phyloP scores from a whole-genome alignment of 305 asterid genomes.

The Fraxinus angustifolia region DNA sequence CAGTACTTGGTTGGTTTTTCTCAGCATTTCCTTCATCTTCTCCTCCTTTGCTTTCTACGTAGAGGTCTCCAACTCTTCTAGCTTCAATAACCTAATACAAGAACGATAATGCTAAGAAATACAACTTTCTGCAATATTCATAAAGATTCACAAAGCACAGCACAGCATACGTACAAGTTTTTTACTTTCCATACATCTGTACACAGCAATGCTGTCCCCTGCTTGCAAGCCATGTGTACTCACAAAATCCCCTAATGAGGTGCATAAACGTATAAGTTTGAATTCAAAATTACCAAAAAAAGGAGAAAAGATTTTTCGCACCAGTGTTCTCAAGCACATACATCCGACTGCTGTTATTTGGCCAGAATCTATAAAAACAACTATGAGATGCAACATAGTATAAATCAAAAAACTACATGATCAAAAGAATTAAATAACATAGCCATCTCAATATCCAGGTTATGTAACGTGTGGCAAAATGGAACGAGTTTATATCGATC shows the following conservation, averaged over 20 bases:
- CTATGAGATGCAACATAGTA: background rate
- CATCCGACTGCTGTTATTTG: slow-evolving; percentile 89
- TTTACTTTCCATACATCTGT: slow-evolving; percentile 50
- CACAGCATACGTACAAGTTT: slow-evolving; percentile 45
- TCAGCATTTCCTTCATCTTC: slow-evolving; percentile 5
- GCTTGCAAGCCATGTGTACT: slow-evolving; percentile 44
- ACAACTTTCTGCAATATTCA: background rate
- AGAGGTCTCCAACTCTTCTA: slow-evolving; percentile 32
- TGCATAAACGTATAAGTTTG: background rate
- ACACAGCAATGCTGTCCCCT: slow-evolving; percentile 60
- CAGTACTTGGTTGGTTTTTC: slow-evolving; percentile 19
- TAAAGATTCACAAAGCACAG: background rate
- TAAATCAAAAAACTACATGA: background rate
- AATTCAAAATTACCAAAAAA: background rate
- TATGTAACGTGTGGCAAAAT: background rate
- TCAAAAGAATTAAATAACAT: background rate
- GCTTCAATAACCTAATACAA: slow-evolving; percentile 64
- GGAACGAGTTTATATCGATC: background rate
- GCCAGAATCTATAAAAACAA: slow-evolving; percentile 67
- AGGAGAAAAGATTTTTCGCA: slow-evolving; percentile 9
- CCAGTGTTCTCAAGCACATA: slow-evolving; percentile 87
- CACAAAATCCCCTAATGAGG: slow-evolving; percentile 53
- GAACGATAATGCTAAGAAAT: background rate
- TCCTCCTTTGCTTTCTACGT: slow-evolving; percentile 24
- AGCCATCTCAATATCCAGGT: background rate